Evolutionary conservation across 169 alveolate species (phyloP).

Genomic region (Neospora caninum): DNA sequence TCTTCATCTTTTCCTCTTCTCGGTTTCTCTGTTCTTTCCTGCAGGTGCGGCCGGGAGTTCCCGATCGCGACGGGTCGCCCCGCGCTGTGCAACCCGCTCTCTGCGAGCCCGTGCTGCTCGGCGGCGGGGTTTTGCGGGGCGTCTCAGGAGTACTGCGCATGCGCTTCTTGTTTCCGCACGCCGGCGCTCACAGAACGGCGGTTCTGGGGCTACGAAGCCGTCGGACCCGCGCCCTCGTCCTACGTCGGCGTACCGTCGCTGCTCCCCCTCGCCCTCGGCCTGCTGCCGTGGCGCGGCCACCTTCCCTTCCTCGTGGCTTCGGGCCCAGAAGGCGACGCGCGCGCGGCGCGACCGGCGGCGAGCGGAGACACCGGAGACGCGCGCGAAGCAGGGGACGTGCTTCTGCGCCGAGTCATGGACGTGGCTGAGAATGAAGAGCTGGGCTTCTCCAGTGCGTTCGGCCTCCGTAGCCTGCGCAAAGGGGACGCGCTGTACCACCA

Average conservation of each 20-base stretch:
- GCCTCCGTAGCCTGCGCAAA: slow-evolving; percentile 80
- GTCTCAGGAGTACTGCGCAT: slow-evolving; percentile 71
- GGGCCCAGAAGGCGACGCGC: not conserved
- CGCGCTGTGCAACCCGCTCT: not conserved
- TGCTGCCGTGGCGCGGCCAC: not conserved
- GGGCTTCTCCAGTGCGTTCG: slow-evolving; percentile 74
- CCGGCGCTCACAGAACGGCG: slow-evolving; percentile 70
- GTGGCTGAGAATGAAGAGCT: slow-evolving; percentile 31
- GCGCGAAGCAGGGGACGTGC: not conserved
- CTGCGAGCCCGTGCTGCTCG: slow-evolving; percentile 73
- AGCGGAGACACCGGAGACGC: no score
- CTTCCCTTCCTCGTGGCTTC: not conserved
- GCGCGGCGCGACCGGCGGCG: not conserved
- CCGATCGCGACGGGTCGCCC: not conserved
- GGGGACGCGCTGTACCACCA: slow-evolving; percentile 74
- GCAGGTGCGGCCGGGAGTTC: slow-evolving; percentile 10
- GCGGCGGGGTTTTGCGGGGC: slow-evolving; percentile 75
- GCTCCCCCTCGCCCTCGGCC: slow-evolving; percentile 82
- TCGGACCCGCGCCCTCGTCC: slow-evolving; percentile 69
- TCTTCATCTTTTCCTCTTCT: no score
- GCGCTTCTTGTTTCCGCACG: slow-evolving; percentile 69
- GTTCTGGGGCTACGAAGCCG: slow-evolving; percentile 61
- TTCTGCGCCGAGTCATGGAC: not conserved
- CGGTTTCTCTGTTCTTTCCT: no score
- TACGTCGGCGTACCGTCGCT: slow-evolving; percentile 82